Base-by-base conservation (phyloP, 2,329 filamentous ascomycete genomes). In the Sporothrix brasiliensis region DNA sequence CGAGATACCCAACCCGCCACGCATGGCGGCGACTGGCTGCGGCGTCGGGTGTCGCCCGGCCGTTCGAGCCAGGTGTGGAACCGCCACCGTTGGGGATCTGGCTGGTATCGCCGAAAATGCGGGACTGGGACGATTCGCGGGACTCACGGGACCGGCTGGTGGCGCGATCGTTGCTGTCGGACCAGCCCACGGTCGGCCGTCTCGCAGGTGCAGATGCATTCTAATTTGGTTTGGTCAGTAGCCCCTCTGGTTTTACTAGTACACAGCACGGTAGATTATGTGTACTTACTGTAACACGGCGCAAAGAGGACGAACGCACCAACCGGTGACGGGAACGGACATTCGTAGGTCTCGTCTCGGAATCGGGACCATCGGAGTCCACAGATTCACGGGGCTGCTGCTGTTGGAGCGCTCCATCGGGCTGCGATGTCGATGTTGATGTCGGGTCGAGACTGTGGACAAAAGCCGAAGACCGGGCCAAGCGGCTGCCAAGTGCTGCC, bases 171-270 rank as follows among this genome's bases (percentile, higher is more conserved):
- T 70, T 54, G 53, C n/a, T 67, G 21, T 70, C 71, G 0, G 71
- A 58, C 72, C 71, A 70, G 24, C 69, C 69, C 4, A 71, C 67
- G 1, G 67, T 67, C 1, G 69, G 69, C 11, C 69, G 71, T 27
- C 69, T 61, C 2, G 58, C 21, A 27, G 68, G 21, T 11, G 49
- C 41, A 3, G 68, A 69, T 21, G 58, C 50, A 24, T 69, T 69
- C 67, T 69, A 41, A 16, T 44, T 44, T 9, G 6, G 14, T 44
- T 9, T 44, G 10, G 52, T 70, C 67, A 70, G 69, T 24, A 70
- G 10, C n/a, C 58, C 52, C 50, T 41, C 16, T 14, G 27, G 4
- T 10, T n/a, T 9, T 9, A 19, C 16, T 19, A 3, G 16, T 9
- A 16, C 47, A 24, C 24, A 24, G 24, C 5, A 34, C 6, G 34